Base-by-base conservation (phyloP, 2,329 filamentous ascomycete species). In the Huntiella abstrusa region DNA sequence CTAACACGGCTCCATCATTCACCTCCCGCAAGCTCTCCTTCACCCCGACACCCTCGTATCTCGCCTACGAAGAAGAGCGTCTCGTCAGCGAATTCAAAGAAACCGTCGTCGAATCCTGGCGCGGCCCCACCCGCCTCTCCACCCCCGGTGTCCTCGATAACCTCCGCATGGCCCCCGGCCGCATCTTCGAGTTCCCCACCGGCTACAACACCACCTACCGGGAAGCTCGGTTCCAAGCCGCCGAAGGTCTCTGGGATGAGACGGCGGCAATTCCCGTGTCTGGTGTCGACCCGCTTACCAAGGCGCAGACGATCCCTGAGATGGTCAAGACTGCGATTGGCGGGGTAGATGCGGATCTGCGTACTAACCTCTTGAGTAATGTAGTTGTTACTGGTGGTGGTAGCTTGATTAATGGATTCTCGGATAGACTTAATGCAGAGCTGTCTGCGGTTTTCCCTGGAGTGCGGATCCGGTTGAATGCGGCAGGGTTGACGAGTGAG, bases 21-120 rank as follows among this genome's bases (percentile, higher is more conserved):
- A 77, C 72, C 42, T 78, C 83, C 61, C 79, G 76, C 54, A 73
- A 73, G 35, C 93, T 85, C 59, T 60, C 69, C 57, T 68, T 69
- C 59, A 56, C 71, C 55, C 66, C 80, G 51, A 62, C 64, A 54
- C 70, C 75, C 22, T 86, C 83, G 1, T 96, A 87, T 71, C 77
- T 81, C 50, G 67, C 70, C 13, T 79, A 88, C 53, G 80, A 96
- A 62, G 87, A 98, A 66, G 91, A 96, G 61, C 83, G 88, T 45
- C 80, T 94, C 37, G 66, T 98, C 48, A 86, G 84, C 34, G 86
- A 95, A 60, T 98, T 93, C 73, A 98, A 98, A 66, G 92, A 98
- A 64, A 92, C 83, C 13, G 85, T 95, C 12, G 86, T 96, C 22
- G 86, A 95, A 63, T 77, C 88, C 11, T 98, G 91, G 88, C 75